Conservation (phyloP, 257 asterid genomes). For the Craterostigma plantagineum region DNA sequence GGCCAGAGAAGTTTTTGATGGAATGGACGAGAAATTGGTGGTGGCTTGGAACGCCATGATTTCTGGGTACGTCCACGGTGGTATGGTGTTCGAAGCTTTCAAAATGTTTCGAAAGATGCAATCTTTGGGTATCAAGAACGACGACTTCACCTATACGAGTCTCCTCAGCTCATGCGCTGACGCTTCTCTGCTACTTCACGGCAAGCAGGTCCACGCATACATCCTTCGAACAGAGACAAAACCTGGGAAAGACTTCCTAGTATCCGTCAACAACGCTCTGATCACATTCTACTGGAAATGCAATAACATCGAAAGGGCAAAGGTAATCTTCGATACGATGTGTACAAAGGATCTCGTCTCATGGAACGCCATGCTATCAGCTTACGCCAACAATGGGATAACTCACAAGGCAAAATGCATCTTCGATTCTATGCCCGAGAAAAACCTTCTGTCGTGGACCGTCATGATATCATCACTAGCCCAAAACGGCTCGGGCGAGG, state of each 20-base stretch:
- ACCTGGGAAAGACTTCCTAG: constrained; percentile 17
- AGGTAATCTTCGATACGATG: constrained; percentile 22
- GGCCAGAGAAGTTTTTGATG: constrained; percentile 41
- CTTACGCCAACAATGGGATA: constrained; percentile 30
- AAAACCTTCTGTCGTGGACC: constrained; percentile 34
- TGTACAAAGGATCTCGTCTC: constrained; percentile 43
- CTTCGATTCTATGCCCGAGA: constrained; percentile 32
- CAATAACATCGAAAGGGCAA: constrained; percentile 34
- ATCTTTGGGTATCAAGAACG: constrained; percentile 26
- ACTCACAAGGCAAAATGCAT: constrained; percentile 31
- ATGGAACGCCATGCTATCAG: constrained; percentile 51
- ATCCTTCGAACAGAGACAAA: constrained; percentile 30
- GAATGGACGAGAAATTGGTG: constrained; percentile 45
- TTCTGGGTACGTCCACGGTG: constrained; percentile 55
- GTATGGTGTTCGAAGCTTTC: constrained; percentile 30
- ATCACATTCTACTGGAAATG: constrained; percentile 53
- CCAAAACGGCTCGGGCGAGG: constrained; percentile 50
- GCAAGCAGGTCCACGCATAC: constrained; percentile 50
- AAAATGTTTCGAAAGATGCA: constrained; percentile 38
- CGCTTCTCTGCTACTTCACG: constrained; percentile 36
- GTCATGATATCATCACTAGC: constrained; percentile 56
- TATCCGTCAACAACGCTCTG: constrained; percentile 41
- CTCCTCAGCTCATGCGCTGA: constrained; percentile 48
- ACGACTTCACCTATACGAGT: constrained; percentile 46
- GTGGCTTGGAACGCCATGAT: constrained; percentile 73